These are phyloP conservation scores for fission yeast (Schizosaccharomyces pombe) DNA, from an alignment of 805 yeast genomes.

Conservation along the genomic window DNA sequence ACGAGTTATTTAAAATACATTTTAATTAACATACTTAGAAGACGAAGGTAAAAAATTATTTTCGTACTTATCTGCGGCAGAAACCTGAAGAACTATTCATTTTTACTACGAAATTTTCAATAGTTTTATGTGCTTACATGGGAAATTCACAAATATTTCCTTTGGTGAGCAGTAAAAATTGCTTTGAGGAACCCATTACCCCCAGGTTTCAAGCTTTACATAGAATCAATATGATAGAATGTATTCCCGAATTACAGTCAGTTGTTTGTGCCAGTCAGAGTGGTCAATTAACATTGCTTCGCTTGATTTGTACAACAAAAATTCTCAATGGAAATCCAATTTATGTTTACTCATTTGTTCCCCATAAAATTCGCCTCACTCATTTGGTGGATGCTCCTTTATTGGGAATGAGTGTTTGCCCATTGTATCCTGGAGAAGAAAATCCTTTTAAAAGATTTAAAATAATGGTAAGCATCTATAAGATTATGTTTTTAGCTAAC, in stretches of 20 bases:
- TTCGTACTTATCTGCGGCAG: background rate
- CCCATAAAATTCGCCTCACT: background rate
- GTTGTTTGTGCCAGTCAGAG: constrained; percentile 1
- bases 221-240: constrained; percentile 1
- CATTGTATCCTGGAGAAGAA: background rate
- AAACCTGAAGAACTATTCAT: background rate
- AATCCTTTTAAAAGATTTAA: background rate
- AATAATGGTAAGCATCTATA: background rate
- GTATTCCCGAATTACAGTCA: background rate
- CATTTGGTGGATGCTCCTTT: background rate
- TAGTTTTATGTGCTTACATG: background rate
- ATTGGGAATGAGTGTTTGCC: background rate
- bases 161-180: background rate
- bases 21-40: no score
- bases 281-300: background rate
- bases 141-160: background rate
- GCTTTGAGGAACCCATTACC: background rate
- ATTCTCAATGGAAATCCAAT: background rate
- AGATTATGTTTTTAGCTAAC: background rate
- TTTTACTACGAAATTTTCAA: background rate
- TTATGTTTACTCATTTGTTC: background rate
- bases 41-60: background rate
- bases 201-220: background rate
- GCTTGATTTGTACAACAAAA: background rate
- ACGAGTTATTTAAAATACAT: no score